Base-by-base conservation (phyloP, 2,329 filamentous ascomycete genomes). In the Aspergillus fischeri region DNA sequence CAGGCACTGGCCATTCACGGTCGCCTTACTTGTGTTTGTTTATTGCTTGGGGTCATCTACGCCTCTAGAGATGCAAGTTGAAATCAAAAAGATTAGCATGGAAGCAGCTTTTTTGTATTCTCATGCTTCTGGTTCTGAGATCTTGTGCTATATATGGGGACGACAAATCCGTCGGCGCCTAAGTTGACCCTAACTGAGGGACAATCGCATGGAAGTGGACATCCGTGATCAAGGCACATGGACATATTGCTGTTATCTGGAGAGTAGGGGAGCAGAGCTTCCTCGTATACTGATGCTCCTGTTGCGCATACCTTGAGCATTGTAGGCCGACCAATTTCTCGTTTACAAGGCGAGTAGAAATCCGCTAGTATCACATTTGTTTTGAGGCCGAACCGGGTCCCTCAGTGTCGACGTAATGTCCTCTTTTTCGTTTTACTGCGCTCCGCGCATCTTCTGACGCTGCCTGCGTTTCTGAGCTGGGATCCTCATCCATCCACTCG, bases 401-500 rank as follows among this genome's bases (percentile, higher is more conserved):
- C 11, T 53, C 47, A 14, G 24, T 28, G 29, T 64, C 57, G 1
- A 52, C 54, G 28, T 63, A 52, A 6, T 59, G 59, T 2, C 58
- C 66, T 48, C 72, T 66, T 60, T 75, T 75, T 55, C 73, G 67
- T 56, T 75, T 76, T 20, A 66, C 67, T 25, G 59, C 63, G 28
- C 57, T 52, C 25, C 54, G 60, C 21, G 44, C 44, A 20, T 53
- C 52, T 25, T 57, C 52, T 1, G 65, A 64, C n/a, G 62, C 58
- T n/a, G 61, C 60, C 27, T 65, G 64, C 14, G 59, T 60, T 44
- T 60, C 60, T 5, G 35, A 59, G 48, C 60, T 60, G 58, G 69
- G 60, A 52, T 69, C 79, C 53, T 79, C 81, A 49, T 73, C 76
- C 49, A 79, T 82, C 80, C 84, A 92, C 75, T 96, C 92, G 42